A percentile compares a stretch with the other conserved stretches of the same genome.
Evolutionary conservation across 179 eudicot genomes (phyloP).

Genomic region (Corrigiola litoralis): DNA sequence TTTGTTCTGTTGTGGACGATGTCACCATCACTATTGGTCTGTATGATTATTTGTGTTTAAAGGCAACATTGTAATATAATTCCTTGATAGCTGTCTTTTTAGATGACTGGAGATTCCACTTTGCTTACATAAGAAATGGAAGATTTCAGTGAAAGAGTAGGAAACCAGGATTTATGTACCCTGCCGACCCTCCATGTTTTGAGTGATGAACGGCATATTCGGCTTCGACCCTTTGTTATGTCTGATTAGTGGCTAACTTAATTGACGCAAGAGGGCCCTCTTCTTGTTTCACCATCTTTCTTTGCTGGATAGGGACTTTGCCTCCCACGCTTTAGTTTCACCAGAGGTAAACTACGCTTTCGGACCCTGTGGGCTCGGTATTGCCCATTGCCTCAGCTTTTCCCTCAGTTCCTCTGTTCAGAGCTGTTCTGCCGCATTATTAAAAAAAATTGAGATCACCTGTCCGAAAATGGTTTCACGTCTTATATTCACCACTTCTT

Average conservation of each 20-base stretch:
- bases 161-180: conserved; percentile 16
- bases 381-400: too few relatives aligned
- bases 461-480: too few relatives aligned
- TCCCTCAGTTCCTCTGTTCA: too few relatives aligned
- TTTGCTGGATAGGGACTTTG: conserved; percentile 5
- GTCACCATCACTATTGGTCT: too few relatives aligned
- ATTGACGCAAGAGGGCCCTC: conserved; percentile 22
- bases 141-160: conserved; percentile 9
- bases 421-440: too few relatives aligned
- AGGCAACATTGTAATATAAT: background rate
- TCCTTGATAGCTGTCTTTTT: background rate
- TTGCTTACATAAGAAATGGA: conserved; percentile 6
- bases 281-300: background rate
- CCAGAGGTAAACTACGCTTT: too few relatives aligned
- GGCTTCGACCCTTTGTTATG: conserved; percentile 15
- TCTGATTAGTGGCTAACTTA: conserved; percentile 29
- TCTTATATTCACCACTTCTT: too few relatives aligned
- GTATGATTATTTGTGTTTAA: background rate
- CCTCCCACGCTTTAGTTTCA: too few relatives aligned
- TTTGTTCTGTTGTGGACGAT: conserved; percentile 17
- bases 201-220: conserved; percentile 12
- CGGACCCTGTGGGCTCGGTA: too few relatives aligned
- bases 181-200: conserved; percentile 23
- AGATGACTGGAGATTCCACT: conserved; percentile 12
- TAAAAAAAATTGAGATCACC: too few relatives aligned